A percentile compares a stretch with the other conserved stretches of the same genome.
Conservation (phyloP, 2,329 filamentous ascomycete genomes). For the Hymenoscyphus salicellus region DNA sequence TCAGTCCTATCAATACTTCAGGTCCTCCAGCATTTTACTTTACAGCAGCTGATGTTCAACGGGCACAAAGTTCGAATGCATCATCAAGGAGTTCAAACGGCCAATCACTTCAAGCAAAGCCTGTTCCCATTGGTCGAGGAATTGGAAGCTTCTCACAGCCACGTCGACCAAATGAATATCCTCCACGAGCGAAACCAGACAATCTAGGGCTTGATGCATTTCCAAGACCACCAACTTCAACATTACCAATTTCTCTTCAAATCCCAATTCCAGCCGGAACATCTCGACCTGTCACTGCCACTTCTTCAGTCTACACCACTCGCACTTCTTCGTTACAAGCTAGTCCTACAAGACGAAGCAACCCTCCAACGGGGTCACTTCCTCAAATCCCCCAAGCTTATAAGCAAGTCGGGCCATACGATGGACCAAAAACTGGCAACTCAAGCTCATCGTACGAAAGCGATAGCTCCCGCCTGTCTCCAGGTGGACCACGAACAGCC, state of each 20-base stretch:
- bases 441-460: constrained; percentile 19
- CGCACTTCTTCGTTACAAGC: constrained; percentile 10
- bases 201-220: constrained; percentile 10
- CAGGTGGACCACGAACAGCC: constrained; percentile 14
- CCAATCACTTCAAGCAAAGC: constrained; percentile 14
- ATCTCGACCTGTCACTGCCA: constrained; percentile 11
- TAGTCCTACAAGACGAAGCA: constrained; percentile 8
- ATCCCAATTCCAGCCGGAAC: constrained; percentile 9
- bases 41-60: constrained; percentile 13
- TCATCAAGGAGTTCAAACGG: background rate
- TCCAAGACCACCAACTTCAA: constrained; percentile 14
- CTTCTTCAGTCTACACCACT: constrained; percentile 17
- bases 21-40: constrained; percentile 15
- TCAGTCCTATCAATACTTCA: constrained; percentile 13
- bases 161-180: constrained; percentile 20
- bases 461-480: constrained; percentile 12
- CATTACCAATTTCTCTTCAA: constrained; percentile 11
- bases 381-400: constrained; percentile 15
- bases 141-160: constrained; percentile 29
- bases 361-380: constrained; percentile 6
- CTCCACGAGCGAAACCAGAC: constrained; percentile 12
- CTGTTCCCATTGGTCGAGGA: constrained; percentile 7
- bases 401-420: constrained; percentile 28
- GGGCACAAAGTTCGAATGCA: background rate
- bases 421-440: constrained; percentile 17